A percentile compares a stretch with the other conserved stretches of the same genome.
Evolutionary conservation across 768 basidiomycete species (phyloP).

Genomic region (Tulasnella sp.): DNA sequence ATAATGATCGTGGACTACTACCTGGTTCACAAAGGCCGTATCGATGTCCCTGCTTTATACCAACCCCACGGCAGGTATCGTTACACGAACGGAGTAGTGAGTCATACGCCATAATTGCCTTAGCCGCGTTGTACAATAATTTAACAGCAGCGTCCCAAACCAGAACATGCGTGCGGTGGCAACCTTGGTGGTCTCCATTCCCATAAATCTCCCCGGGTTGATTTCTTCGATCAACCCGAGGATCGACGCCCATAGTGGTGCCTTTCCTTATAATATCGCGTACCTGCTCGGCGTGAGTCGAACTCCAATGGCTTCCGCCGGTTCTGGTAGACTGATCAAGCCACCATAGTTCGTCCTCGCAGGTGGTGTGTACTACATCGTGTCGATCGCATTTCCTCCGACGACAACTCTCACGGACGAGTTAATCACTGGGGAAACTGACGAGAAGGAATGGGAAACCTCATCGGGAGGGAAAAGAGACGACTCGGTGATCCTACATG

Average conservation of each 20-base stretch:
- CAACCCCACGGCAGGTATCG: conserved; percentile 64
- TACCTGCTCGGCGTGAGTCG: conserved; percentile 63
- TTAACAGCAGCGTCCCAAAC: not conserved
- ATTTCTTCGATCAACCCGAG: conserved; percentile 58
- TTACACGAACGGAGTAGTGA: conserved; percentile 63
- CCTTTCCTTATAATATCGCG: conserved; percentile 53
- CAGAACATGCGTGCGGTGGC: conserved; percentile 76
- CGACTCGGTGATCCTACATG: no score
- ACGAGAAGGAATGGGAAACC: conserved; percentile 8
- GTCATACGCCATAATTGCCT: no score
- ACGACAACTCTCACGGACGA: conserved; percentile 28
- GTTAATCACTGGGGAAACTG: conserved; percentile 23
- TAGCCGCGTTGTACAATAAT: no score
- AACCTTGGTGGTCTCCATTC: conserved; percentile 54
- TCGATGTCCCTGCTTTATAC: conserved; percentile 81
- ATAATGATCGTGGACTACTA: conserved; percentile 63
- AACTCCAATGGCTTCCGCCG: no score
- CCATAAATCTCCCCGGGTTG: conserved; percentile 66
- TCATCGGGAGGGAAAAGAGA: no score
- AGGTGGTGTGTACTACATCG: conserved; percentile 26
- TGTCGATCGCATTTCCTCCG: conserved; percentile 32
- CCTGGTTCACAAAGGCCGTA: conserved; percentile 57
- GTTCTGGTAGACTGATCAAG: conserved; percentile 6
- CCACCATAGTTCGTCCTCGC: conserved; percentile 29
- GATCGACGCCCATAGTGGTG: conserved; percentile 41